These are phyloP conservation scores for Olyra latifolia DNA, from an alignment of 176 grass and related monocot genomes.

Conservation along the genomic window DNA sequence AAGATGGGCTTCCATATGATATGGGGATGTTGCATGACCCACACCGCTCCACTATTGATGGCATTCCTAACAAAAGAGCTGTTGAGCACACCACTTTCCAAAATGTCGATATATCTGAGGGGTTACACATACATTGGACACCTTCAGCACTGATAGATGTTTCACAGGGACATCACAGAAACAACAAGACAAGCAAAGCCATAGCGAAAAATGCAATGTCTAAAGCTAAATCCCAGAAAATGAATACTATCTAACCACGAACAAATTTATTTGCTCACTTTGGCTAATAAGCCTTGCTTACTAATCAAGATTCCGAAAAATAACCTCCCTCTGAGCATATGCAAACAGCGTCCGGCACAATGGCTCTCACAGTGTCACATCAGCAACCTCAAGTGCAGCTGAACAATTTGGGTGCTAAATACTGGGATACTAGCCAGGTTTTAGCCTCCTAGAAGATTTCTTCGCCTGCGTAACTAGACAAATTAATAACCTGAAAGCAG, in stretches of 20 bases:
- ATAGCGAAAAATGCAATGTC: not conserved
- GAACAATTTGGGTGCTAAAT: not conserved
- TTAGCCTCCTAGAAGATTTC: too few relatives aligned
- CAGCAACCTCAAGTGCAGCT: not conserved
- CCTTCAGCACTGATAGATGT: not conserved
- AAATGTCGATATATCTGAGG: not conserved
- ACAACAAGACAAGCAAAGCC: not conserved
- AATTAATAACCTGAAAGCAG: not conserved
- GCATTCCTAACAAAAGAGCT: not conserved
- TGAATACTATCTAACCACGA: not conserved
- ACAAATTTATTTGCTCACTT: not conserved
- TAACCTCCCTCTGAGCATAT: not conserved
- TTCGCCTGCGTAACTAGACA: not conserved
- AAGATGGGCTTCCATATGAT: not conserved
- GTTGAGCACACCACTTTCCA: not conserved
- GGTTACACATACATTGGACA: not conserved
- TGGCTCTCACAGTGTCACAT: not conserved
- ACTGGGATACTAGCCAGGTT: not conserved
- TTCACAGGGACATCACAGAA: not conserved
- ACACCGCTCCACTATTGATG: not conserved
- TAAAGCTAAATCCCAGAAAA: not conserved
- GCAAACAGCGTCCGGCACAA: not conserved
- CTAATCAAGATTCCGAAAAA: not conserved
- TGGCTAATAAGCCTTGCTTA: not conserved
- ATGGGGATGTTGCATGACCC: not conserved